Evolutionary conservation across 2,329 filamentous ascomycete species (phyloP), one percentile per base, ranked within the genome.

Genomic region (Neonectria punicea): DNA sequence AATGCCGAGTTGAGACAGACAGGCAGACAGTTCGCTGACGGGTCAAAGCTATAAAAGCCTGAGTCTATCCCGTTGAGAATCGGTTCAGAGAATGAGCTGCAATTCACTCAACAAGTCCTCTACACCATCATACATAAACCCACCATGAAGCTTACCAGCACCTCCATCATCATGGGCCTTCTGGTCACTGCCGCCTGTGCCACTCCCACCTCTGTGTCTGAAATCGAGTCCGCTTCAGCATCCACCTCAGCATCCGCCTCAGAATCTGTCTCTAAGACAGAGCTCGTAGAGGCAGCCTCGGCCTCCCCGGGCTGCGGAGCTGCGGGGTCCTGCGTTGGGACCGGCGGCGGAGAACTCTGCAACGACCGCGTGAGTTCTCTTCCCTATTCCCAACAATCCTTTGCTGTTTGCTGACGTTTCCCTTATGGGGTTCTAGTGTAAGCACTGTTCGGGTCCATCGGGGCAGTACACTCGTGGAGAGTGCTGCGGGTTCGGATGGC

Each of bases 331-430:
- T 63, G 60, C 39, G 18, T 41, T 11, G 60, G 54, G 14, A 5
- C n/a, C 14, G 60, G 54, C 16, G 60, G 60, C 14, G 54, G 46
- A 14, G 41, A 20, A 2, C 49, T 58, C 4, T 63, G 60, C 25
- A 49, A 58, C 14, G 54, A 63, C 22, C 60, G 60, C 28, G 60
- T 58, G 18, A 46, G 60, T 58, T 28, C 22, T n/a, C 13, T n/a
- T 20, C 5, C 16, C 34, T 14, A 11, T 20, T 28, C 3, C 2
- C 5, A 9, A 8, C 7, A 3, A 16, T 22, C 9, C 5, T 28
- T 30, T n/a, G 25, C 5, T 22, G 30, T 20, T 11, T 25, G 14
- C 10, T 36, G 18, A 41, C 20, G 20, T 8, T 25, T 2, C 28
- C 7, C 18, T 7, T 16, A 25, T 41, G 46, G 22, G 13, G 9